Percentiles rank a stretch among this genome's conserved stretches.
These are phyloP conservation scores for Pisolithus microcarpus DNA, from an alignment of 768 basidiomycete species.

Conservation along the genomic window DNA sequence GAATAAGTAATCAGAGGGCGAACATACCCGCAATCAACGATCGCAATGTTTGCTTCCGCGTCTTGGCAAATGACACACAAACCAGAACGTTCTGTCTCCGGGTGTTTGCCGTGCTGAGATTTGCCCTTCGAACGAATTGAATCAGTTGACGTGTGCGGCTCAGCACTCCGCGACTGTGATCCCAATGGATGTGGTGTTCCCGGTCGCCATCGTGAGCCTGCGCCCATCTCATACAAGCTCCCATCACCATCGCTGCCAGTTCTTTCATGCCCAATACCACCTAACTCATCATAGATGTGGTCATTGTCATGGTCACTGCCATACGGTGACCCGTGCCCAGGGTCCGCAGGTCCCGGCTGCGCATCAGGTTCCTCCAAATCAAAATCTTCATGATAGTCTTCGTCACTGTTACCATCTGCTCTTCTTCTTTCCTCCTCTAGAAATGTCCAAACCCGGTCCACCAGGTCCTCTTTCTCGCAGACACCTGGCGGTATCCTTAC, in stretches of 20 bases:
- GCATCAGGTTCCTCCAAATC: not conserved
- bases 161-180: not conserved
- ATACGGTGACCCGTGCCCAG: too few relatives aligned
- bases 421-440: constrained; percentile 58
- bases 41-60: constrained; percentile 87
- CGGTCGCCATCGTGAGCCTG: constrained; percentile 4
- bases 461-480: constrained; percentile 85
- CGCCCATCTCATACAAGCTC: not conserved
- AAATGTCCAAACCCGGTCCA: constrained; percentile 56
- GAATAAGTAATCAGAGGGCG: not conserved
- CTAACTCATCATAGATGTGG: too few relatives aligned
- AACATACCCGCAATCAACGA: constrained; percentile 89
- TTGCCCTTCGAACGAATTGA: constrained; percentile 30
- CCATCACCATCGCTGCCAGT: not conserved
- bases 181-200: constrained; percentile 7
- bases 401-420: constrained; percentile 22
- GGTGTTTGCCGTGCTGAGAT: constrained; percentile 22
- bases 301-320: too few relatives aligned
- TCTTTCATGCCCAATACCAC: too few relatives aligned
- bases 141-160: constrained; percentile 24
- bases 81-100: constrained; percentile 54
- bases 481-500: constrained; percentile 47
- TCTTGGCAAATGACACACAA: constrained; percentile 92
- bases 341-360: too few relatives aligned
- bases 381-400: not conserved